Percentiles rank a stretch among this genome's conserved stretches.
phyloP scores from a whole-genome alignment of 2,329 filamentous ascomycete genomes.

The Trichophyton rubrum region DNA sequence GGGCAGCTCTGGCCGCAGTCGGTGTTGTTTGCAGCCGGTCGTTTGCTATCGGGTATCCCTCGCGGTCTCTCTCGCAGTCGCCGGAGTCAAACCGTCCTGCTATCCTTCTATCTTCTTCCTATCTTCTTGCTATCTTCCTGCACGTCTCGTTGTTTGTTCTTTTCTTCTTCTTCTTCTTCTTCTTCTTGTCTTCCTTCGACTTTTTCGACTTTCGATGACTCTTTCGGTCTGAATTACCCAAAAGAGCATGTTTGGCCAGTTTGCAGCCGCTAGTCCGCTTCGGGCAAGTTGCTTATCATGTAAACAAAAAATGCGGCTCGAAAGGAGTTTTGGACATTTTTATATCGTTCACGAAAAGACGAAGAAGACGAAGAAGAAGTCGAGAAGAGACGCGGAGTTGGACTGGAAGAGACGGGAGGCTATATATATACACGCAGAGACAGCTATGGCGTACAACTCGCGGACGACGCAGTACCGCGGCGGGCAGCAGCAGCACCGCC shows the following conservation, averaged over 20 bases:
- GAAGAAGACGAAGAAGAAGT: neutral
- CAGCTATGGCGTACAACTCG: constrained; percentile 38
- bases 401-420: too few relatives aligned
- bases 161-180: neutral
- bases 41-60: too few relatives aligned
- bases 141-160: neutral
- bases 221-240: constrained; percentile 19
- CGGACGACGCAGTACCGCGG: constrained; percentile 41
- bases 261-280: constrained; percentile 21
- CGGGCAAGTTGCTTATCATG: neutral
- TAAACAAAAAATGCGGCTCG: constrained; percentile 11
- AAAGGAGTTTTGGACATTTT: neutral
- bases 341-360: neutral
- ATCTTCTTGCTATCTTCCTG: neutral
- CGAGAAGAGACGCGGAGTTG: too few relatives aligned
- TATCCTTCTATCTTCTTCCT: neutral
- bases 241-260: constrained; percentile 33
- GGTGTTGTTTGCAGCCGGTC: too few relatives aligned
- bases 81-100: neutral
- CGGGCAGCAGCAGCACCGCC: constrained; percentile 35
- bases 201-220: neutral
- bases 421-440: too few relatives aligned
- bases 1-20: neutral
- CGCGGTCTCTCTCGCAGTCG: neutral
- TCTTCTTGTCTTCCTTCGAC: neutral